phyloP scores from a whole-genome alignment of 2,329 filamentous ascomycete species.

The Didymella pinodella region DNA sequence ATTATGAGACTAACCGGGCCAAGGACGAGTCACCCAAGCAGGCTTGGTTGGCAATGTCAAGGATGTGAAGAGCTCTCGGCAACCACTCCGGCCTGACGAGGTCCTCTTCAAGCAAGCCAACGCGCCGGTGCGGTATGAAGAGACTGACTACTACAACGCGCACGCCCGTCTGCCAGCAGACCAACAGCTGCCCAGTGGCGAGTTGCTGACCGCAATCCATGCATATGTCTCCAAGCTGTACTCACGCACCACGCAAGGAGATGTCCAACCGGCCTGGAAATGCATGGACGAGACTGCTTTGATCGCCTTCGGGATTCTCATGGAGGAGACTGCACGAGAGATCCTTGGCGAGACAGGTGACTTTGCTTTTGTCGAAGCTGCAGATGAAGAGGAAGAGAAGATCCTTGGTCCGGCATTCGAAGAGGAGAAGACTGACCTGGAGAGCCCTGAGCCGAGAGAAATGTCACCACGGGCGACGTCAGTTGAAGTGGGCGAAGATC shows the following conservation, averaged over 20 bases:
- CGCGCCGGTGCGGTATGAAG: constrained; percentile 72
- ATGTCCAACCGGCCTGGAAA: constrained; percentile 53
- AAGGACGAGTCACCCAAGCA: constrained; percentile 28
- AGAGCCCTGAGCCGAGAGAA: background rate
- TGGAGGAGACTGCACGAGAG: constrained; percentile 73
- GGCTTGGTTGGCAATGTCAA: constrained; percentile 57
- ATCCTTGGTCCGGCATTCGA: constrained; percentile 8
- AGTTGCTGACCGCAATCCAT: constrained; percentile 74
- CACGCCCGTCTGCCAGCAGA: constrained; percentile 64
- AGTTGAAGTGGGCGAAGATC: background rate
- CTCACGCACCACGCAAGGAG: constrained; percentile 37
- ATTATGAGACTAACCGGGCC: constrained; percentile 15
- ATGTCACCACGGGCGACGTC: background rate
- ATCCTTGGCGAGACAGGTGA: constrained; percentile 71
- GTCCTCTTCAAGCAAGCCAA: constrained; percentile 71
- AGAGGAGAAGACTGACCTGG: background rate
- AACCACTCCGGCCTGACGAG: constrained; percentile 70
- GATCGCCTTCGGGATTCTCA: constrained; percentile 75
- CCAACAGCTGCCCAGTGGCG: constrained; percentile 69
- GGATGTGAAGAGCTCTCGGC: constrained; percentile 40
- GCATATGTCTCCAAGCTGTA: constrained; percentile 74
- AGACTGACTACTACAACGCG: constrained; percentile 75
- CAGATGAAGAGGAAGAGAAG: constrained; percentile 32
- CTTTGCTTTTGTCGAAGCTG: constrained; percentile 72
- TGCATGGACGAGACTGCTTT: constrained; percentile 83